These are phyloP conservation scores for Ballota nigra DNA, from an alignment of 257 asterid species.

Conservation along the genomic window DNA sequence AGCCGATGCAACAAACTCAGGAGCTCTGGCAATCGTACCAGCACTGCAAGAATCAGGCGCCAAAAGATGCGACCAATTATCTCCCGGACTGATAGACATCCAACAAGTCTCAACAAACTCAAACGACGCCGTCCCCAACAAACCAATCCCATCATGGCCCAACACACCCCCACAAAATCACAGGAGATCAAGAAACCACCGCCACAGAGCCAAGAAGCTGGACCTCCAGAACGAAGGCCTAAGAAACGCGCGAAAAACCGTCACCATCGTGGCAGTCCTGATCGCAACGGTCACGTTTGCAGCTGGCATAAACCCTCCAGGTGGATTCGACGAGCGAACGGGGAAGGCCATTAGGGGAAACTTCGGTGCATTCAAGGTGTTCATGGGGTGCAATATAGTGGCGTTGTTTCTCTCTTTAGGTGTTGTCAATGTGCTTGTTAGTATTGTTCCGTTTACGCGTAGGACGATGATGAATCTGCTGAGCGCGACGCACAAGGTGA, in stretches of 20 bases:
- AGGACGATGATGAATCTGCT: slow-evolving; percentile 41
- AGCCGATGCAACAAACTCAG: slow-evolving; percentile 46
- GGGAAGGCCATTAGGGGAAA: slow-evolving; percentile 36
- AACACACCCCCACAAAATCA: too few relatives aligned
- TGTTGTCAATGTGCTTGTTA: slow-evolving; percentile 47
- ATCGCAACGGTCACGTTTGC: slow-evolving; percentile 49
- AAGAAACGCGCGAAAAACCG: slow-evolving; percentile 46
- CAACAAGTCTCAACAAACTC: background rate
- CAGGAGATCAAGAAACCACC: slow-evolving; percentile 11
- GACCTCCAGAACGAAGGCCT: slow-evolving; percentile 48
- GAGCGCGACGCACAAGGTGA: slow-evolving; percentile 42
- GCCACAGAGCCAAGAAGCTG: slow-evolving; percentile 29
- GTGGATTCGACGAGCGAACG: slow-evolving; percentile 36
- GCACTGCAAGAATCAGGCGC: slow-evolving; percentile 46
- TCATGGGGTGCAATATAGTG: slow-evolving; percentile 41
- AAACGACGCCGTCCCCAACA: background rate
- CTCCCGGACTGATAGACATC: slow-evolving; percentile 25
- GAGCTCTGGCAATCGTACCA: slow-evolving; percentile 42
- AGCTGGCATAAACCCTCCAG: slow-evolving; percentile 58
- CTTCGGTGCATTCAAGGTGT: slow-evolving; percentile 38
- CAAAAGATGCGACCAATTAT: slow-evolving; percentile 42
- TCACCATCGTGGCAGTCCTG: slow-evolving; percentile 45
- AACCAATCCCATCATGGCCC: too few relatives aligned
- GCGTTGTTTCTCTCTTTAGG: slow-evolving; percentile 50
- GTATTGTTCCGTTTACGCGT: slow-evolving; percentile 48